These are phyloP conservation scores for Coix lacrymajobi DNA, from an alignment of 176 grass and related monocot species.

Conservation along the genomic window DNA sequence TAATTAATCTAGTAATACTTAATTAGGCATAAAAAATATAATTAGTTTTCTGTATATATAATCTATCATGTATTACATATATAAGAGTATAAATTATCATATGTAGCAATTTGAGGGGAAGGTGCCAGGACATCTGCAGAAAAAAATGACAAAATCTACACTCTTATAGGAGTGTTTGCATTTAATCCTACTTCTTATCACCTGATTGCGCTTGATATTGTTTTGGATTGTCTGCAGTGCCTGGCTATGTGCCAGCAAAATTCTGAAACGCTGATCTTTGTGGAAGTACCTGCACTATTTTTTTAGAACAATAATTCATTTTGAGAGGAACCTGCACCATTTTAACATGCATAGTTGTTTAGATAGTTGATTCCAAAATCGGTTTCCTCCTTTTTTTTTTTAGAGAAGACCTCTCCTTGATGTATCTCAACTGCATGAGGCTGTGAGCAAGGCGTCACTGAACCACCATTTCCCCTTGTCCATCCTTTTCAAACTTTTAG, in stretches of 20 bases:
- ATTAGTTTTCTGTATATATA: not conserved
- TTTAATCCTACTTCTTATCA: not conserved
- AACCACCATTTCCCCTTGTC: not conserved
- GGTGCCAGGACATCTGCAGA: not conserved
- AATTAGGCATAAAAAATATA: not conserved
- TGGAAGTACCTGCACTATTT: not conserved
- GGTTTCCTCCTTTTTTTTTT: not conserved
- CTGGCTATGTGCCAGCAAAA: not conserved
- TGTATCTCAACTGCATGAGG: not conserved
- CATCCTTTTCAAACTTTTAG: not conserved
- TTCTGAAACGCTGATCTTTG: not conserved
- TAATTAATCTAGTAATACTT: not conserved
- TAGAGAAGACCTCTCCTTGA: not conserved
- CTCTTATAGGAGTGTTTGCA: not conserved
- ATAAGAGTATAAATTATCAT: not conserved
- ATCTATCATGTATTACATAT: not conserved
- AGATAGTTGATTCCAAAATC: not conserved
- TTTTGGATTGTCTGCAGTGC: not conserved
- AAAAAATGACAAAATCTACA: not conserved
- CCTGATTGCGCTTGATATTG: not conserved
- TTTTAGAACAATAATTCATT: not conserved
- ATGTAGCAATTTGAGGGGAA: not conserved
- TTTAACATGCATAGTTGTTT: not conserved
- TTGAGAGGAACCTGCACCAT: not conserved
- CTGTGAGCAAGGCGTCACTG: not conserved